Evolutionary conservation across 345 rosid genomes (phyloP).

Genomic region (Atalantia buxifolia): DNA sequence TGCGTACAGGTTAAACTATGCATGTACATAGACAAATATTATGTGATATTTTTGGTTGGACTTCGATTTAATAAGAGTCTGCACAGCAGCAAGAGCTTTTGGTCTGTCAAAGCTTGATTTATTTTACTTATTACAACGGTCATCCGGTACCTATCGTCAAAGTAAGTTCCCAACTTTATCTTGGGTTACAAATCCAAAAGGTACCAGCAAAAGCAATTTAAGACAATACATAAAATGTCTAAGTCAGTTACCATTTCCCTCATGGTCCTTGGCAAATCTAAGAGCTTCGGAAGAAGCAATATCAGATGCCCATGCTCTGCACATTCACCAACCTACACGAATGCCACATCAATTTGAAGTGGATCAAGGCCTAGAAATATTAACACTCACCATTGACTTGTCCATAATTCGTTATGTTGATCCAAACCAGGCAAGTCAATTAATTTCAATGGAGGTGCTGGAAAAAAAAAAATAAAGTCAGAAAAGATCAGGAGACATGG

Average conservation of each 20-base stretch:
- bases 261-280: conserved; percentile 82
- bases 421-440: conserved; percentile 94
- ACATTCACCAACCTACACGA: conserved; percentile 61
- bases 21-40: not conserved
- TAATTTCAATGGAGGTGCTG: conserved; percentile 95
- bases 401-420: conserved; percentile 64
- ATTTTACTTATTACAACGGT: conserved; percentile 91
- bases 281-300: conserved; percentile 86
- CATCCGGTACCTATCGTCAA: conserved; percentile 70
- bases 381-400: conserved; percentile 66
- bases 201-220: not conserved
- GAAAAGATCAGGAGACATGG: not conserved
- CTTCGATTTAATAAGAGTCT: conserved; percentile 70
- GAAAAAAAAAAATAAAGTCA: not conserved
- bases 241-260: conserved; percentile 62
- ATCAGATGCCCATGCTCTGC: conserved; percentile 81
- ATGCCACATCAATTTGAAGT: not conserved
- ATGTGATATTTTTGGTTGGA: conserved; percentile 44
- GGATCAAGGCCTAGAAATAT: conserved; percentile 9
- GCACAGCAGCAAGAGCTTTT: conserved; percentile 69
- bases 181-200: not conserved
- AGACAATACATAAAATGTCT: not conserved
- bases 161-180: not conserved
- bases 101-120: conserved; percentile 76
- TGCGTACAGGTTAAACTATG: not conserved